phyloP scores from a whole-genome alignment of 805 yeast species.

The Wickerhamomyces hampshirensis region DNA sequence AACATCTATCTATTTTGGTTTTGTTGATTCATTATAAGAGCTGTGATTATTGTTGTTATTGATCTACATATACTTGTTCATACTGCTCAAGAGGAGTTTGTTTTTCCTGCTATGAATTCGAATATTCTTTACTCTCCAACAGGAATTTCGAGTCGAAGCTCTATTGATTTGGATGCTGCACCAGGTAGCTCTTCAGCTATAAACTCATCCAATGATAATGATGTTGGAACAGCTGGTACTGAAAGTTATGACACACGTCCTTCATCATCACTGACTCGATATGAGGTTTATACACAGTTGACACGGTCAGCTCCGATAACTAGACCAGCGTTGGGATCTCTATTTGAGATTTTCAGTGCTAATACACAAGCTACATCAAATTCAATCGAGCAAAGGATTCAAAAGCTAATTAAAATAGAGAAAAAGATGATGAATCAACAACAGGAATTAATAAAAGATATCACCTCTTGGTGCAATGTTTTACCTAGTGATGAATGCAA shows the following conservation, averaged over 20 bases:
- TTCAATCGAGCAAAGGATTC: conserved; percentile 29
- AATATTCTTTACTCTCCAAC: no score
- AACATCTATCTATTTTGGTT: no score
- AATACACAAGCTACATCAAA: conserved; percentile 22
- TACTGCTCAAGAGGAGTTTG: no score
- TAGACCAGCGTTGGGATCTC: conserved; percentile 19
- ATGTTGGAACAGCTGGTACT: conserved; percentile 9
- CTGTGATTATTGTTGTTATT: no score
- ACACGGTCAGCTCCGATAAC: conserved; percentile 8
- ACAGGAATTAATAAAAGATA: conserved; percentile 34
- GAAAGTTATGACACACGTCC: conserved; percentile 17
- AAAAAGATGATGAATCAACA: conserved; percentile 33
- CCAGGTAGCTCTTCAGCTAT: conserved; percentile 5
- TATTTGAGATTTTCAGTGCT: conserved; percentile 22
- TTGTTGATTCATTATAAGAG: no score
- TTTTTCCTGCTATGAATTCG: no score
- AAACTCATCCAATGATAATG: conserved; percentile 7
- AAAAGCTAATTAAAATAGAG: conserved; percentile 35
- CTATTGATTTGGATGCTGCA: no score
- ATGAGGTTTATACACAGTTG: conserved; percentile 10
- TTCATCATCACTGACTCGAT: conserved; percentile 8
- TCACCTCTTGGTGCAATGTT: conserved; percentile 37
- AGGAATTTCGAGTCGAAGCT: no score
- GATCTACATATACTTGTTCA: no score
- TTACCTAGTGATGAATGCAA: conserved; percentile 37